Conservation (phyloP, 768 basidiomycete genomes). For the Fibroporia radiculosa region DNA sequence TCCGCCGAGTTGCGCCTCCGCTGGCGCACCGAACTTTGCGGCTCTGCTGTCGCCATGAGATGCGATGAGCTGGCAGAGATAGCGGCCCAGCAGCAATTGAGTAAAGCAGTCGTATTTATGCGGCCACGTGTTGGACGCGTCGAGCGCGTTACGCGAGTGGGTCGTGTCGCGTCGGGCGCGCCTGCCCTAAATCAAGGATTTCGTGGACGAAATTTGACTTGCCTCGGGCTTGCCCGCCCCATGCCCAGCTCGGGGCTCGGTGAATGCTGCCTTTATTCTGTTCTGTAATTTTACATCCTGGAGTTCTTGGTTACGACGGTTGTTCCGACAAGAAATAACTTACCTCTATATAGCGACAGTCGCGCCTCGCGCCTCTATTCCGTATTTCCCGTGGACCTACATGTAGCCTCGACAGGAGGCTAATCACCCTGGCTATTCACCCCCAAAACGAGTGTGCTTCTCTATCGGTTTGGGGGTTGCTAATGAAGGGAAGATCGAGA, state of each 20-base stretch:
- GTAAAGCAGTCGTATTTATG: background rate
- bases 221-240: too few species aligned
- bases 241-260: too few species aligned
- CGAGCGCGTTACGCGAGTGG: background rate
- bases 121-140: conserved; percentile 9
- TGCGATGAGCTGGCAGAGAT: conserved; percentile 3
- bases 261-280: too few species aligned
- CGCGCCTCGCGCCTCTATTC: background rate
- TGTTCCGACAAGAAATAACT: background rate
- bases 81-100: background rate
- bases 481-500: conserved; percentile 42
- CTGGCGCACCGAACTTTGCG: conserved; percentile 13
- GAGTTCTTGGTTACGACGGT: background rate
- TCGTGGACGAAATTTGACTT: too few species aligned
- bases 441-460: conserved; percentile 30
- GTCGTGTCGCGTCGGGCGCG: conserved; percentile 2
- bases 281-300: too few species aligned
- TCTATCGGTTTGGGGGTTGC: conserved; percentile 42
- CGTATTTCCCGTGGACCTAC: too few species aligned
- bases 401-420: background rate
- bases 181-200: conserved; percentile 1
- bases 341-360: background rate
- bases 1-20: conserved; percentile 8
- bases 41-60: conserved; percentile 11
- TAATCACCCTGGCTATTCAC: conserved; percentile 37